A percentile compares a stretch with the other conserved stretches of the same genome.
These are phyloP conservation scores for Arthrobotrys sphaeroides DNA, from an alignment of 2,329 filamentous ascomycete species.

Conservation along the genomic window DNA sequence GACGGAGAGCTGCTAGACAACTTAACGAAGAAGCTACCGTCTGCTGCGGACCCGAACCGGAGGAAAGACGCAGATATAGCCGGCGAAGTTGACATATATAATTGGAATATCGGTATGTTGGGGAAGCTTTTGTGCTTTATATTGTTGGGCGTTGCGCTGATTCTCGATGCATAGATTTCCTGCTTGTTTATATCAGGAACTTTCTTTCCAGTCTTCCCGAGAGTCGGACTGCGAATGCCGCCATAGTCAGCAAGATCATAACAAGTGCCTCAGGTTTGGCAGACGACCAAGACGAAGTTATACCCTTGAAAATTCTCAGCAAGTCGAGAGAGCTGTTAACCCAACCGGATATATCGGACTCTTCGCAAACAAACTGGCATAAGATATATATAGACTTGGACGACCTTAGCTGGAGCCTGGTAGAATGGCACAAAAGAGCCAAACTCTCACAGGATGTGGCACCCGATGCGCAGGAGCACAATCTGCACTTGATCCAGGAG, in stretches of 20 bases:
- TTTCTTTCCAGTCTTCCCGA: constrained; percentile 51
- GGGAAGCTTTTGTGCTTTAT: neutral
- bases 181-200: constrained; percentile 52
- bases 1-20: constrained; percentile 49
- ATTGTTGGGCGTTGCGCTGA: neutral
- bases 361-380: constrained; percentile 50
- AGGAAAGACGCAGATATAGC: constrained; percentile 25
- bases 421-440: constrained; percentile 50
- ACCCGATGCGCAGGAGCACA: constrained; percentile 42
- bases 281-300: constrained; percentile 36
- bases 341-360: constrained; percentile 51
- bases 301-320: constrained; percentile 41
- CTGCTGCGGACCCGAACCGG: constrained; percentile 43
- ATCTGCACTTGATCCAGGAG: constrained; percentile 48
- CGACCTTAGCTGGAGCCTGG: constrained; percentile 51
- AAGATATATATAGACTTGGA: constrained; percentile 53
- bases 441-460: constrained; percentile 45
- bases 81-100: constrained; percentile 37
- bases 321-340: constrained; percentile 48
- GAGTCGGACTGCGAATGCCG: constrained; percentile 50
- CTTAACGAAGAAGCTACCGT: constrained; percentile 45
- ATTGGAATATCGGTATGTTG: constrained; percentile 51
- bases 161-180: constrained; percentile 39
- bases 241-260: constrained; percentile 49
- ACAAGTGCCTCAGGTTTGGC: constrained; percentile 46